phyloP scores from a whole-genome alignment of 352 stramenopile species.

The Phytophthora hybrid region DNA sequence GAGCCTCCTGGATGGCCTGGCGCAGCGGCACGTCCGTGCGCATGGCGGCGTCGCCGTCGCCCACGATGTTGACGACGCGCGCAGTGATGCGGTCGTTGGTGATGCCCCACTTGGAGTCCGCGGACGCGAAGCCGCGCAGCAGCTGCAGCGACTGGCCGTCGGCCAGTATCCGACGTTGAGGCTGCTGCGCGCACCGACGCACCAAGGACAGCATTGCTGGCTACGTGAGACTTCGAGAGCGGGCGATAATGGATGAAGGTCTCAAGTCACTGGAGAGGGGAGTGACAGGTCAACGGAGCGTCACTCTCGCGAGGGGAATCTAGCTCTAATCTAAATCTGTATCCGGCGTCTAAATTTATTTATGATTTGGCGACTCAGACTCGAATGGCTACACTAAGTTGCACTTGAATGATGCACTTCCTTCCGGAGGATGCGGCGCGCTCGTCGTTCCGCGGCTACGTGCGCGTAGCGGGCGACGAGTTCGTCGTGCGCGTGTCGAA shows the following conservation, averaged over 20 bases:
- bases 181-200: constrained; percentile 24
- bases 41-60: constrained; percentile 57
- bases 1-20: constrained; percentile 64
- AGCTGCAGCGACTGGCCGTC: constrained; percentile 12
- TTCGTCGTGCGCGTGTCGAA: constrained; percentile 59
- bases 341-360: too few species aligned
- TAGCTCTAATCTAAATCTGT: too few species aligned
- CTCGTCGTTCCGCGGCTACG: constrained; percentile 60
- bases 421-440: constrained; percentile 54
- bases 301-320: too few species aligned
- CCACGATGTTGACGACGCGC: constrained; percentile 60
- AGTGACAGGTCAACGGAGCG: too few species aligned
- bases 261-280: too few species aligned
- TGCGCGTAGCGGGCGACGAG: constrained; percentile 59
- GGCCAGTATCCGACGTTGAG: constrained; percentile 3
- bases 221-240: constrained; percentile 18
- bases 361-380: too few species aligned
- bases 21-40: constrained; percentile 57
- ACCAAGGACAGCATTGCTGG: constrained; percentile 24
- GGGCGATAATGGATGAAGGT: background rate
- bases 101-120: constrained; percentile 53
- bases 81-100: constrained; percentile 75
- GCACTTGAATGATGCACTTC: constrained; percentile 29
- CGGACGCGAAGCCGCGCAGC: constrained; percentile 37
- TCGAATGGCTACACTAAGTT: background rate